phyloP scores from a whole-genome alignment of 768 basidiomycete species.

The Clathrus columnatus region DNA sequence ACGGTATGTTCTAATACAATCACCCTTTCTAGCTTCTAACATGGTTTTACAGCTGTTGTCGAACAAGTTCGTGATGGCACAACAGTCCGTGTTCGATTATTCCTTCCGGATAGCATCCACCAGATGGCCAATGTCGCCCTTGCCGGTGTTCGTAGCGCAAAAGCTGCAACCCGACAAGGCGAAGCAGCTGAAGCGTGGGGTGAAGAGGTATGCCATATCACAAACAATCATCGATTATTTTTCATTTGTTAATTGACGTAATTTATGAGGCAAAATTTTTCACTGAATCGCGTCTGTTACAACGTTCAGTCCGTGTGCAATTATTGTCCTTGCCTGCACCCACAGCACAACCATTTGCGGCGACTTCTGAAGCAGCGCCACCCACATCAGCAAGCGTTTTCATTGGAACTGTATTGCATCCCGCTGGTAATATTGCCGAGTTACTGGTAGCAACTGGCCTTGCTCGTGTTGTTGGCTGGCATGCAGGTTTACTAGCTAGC shows the following conservation, averaged over 20 bases:
- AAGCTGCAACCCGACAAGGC: conserved; percentile 59
- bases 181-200: conserved; percentile 77
- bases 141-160: conserved; percentile 73
- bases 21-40: background rate
- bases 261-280: conserved; percentile 76
- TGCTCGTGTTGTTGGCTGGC: conserved; percentile 93
- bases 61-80: conserved; percentile 93
- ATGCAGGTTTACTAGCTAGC: conserved; percentile 86
- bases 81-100: conserved; percentile 77
- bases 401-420: conserved; percentile 86
- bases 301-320: conserved; percentile 65
- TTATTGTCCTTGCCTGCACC: conserved; percentile 75
- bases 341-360: conserved; percentile 68
- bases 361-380: conserved; percentile 39
- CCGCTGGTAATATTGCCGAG: conserved; percentile 91
- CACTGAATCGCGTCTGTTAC: conserved; percentile 80
- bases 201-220: conserved; percentile 62
- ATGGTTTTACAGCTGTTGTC: conserved; percentile 56
- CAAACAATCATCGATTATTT: conserved; percentile 6
- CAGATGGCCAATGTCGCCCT: conserved; percentile 82
- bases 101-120: conserved; percentile 84
- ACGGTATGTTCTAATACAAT: conserved; percentile 41
- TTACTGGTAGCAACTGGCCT: conserved; percentile 77
- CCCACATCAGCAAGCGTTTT: conserved; percentile 67
- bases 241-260: conserved; percentile 15